phyloP scores from a whole-genome alignment of 805 yeast species.

The Pichia thaimueangensis region DNA sequence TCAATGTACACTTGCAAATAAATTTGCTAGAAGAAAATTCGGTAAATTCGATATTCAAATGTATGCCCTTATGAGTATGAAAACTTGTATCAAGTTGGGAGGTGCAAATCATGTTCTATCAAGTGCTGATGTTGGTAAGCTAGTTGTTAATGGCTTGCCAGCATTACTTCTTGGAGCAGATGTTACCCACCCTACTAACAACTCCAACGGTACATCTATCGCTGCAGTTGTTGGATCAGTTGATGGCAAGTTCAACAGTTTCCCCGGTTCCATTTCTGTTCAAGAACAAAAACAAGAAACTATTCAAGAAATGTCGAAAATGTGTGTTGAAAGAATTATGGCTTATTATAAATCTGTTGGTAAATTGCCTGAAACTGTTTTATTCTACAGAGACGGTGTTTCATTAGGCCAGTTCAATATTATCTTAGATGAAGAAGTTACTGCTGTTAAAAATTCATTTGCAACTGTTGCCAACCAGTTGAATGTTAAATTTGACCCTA shows the following conservation, averaged over 20 bases:
- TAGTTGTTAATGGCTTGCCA: constrained; percentile 20
- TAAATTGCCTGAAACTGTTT: constrained; percentile 21
- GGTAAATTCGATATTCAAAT: constrained; percentile 24
- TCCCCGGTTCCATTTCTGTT: constrained; percentile 24
- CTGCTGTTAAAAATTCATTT: constrained; percentile 21
- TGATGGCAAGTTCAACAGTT: constrained; percentile 20
- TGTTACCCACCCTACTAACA: constrained; percentile 27
- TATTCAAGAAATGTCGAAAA: constrained; percentile 21
- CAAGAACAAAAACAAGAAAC: constrained; percentile 22
- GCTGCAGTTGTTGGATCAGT: constrained; percentile 22
- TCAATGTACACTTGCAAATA: constrained; percentile 25
- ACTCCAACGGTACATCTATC: constrained; percentile 17
- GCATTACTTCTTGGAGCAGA: constrained; percentile 25
- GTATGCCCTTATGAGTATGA: constrained; percentile 29
- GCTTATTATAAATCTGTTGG: constrained; percentile 19
- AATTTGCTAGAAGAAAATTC: constrained; percentile 21
- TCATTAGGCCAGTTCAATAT: constrained; percentile 28
- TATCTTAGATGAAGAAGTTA: constrained; percentile 26
- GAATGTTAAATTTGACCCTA: constrained; percentile 22
- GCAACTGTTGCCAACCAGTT: constrained; percentile 14
- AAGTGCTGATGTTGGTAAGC: constrained; percentile 14
- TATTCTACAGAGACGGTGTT: constrained; percentile 31
- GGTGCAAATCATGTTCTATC: constrained; percentile 24
- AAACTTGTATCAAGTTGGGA: constrained; percentile 28
- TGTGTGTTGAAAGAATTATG: constrained; percentile 22